Evolutionary conservation across 2,329 filamentous ascomycete species (phyloP), one percentile per base, ranked within the genome.

Genomic region (Neonectria neomacrospora): DNA sequence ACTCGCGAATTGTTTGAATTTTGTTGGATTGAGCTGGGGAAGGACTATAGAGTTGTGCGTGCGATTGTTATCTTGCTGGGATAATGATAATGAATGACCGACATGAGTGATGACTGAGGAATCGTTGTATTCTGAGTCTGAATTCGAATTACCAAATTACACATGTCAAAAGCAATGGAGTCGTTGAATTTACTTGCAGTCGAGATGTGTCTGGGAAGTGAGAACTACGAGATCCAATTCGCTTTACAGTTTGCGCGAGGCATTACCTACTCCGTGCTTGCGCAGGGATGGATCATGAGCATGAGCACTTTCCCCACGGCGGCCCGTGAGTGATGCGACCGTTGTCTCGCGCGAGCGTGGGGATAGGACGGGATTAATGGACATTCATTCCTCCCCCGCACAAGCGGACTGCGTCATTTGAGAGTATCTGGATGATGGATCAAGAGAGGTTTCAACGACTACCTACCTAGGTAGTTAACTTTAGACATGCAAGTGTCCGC

Each of bases 31-130:
- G 18, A 42, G 52, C 14, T 23, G 39, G 42, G 34, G 48, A 32
- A 55, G 20, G 45, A 28, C 18, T 39, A 39, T 34, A 54, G 34
- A 53, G 5, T n/a, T 42, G n/a, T 34, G 47, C 28, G 47, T 53
- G 55, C 51, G 51, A 51, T 58, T 66, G 42, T 65, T 67, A 54
- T 54, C 58, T 68, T 67, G 67, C 75, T 73, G 63, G 72, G 67
- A 74, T 76, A 67, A 76, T 68, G 74, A 76, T 73, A 74, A 68
- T 73, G 68, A 74, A 76, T 57, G 74, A 75, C 65, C 63, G 65
- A 75, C 58, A 76, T 73, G 74, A 75, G 67, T 74, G 69, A 75
- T 69, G 74, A 72, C 70, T 72, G 70, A 71, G 56, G 68, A 73
- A 71, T 68, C 65, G 52, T 66, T 64, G 61, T 60, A 70, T 73